Evolutionary conservation across 75 land plant species (phyloP).

Genomic region (Cupressus sempervirens): DNA sequence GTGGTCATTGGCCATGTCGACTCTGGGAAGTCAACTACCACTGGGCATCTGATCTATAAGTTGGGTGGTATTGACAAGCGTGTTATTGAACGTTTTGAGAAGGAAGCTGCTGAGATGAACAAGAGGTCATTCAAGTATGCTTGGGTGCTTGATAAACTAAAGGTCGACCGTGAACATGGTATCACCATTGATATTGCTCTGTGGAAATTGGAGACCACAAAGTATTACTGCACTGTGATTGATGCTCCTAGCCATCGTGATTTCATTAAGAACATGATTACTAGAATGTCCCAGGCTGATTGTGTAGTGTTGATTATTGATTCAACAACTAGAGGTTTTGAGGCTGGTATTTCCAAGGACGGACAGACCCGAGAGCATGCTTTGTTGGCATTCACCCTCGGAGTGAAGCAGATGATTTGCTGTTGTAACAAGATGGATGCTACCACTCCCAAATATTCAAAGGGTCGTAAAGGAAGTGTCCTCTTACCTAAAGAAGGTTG

Average conservation of each 20-base stretch:
- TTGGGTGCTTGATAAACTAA: slow-evolving; percentile 42
- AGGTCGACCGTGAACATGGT: slow-evolving; percentile 45
- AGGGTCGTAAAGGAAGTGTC: slow-evolving; percentile 42
- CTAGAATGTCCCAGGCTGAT: slow-evolving; percentile 44
- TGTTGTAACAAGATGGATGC: slow-evolving; percentile 76
- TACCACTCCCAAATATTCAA: slow-evolving; percentile 59
- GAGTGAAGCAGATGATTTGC: too few relatives aligned
- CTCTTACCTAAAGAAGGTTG: slow-evolving; percentile 43
- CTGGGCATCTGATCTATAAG: slow-evolving; percentile 54
- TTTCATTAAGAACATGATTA: slow-evolving; percentile 51
- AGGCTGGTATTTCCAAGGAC: too few relatives aligned
- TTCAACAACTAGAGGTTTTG: too few relatives aligned
- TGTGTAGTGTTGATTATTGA: too few relatives aligned
- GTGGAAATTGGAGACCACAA: slow-evolving; percentile 42
- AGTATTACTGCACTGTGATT: slow-evolving; percentile 49
- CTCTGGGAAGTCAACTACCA: slow-evolving; percentile 55
- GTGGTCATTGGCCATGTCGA: slow-evolving; percentile 65
- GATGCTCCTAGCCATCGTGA: slow-evolving; percentile 46
- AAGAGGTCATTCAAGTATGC: slow-evolving; percentile 54
- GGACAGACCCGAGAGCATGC: too few relatives aligned
- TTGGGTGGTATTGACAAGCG: slow-evolving; percentile 54
- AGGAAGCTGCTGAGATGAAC: slow-evolving; percentile 60
- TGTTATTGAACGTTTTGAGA: slow-evolving; percentile 50
- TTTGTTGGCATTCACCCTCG: too few relatives aligned
- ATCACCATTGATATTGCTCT: slow-evolving; percentile 39